Percentiles rank a stretch among this genome's conserved stretches.
Conservation (phyloP, 73 alveolate genomes). For the Stentor coeruleus region DNA sequence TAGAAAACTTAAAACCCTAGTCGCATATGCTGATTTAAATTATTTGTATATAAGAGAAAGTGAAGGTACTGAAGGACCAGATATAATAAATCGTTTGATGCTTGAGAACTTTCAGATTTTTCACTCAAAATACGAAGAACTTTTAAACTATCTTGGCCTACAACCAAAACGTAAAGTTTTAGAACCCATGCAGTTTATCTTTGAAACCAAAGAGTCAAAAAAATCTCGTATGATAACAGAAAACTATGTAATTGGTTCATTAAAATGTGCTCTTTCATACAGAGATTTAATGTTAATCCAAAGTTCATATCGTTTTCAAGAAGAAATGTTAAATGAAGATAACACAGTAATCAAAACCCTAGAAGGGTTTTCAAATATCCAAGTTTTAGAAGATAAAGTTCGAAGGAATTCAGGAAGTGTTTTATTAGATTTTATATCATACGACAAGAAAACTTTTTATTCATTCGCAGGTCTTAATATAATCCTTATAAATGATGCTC, state of each 20-base stretch:
- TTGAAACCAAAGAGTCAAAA: conserved; percentile 12
- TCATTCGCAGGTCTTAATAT: conserved; percentile 13
- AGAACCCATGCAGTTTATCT: conserved; percentile 1
- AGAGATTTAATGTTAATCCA: neutral
- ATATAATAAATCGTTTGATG: neutral
- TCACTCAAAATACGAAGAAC: neutral
- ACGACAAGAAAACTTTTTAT: neutral
- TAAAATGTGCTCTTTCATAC: neutral
- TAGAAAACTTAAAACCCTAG: neutral
- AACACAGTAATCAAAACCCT: neutral
- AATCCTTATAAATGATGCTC: conserved; percentile 4
- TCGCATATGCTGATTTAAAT: neutral
- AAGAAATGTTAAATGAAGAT: neutral
- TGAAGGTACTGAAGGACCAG: neutral
- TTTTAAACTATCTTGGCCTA: no score
- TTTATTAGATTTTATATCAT: no score
- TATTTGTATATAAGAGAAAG: neutral
- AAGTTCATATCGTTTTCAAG: neutral
- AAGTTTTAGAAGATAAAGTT: neutral
- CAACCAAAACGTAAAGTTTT: neutral
- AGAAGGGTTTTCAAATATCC: neutral
- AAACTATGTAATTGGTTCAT: neutral
- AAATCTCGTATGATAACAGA: neutral
- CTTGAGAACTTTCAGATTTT: neutral
- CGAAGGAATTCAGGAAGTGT: neutral